A percentile compares a stretch with the other conserved stretches of the same genome.
Conservation (phyloP, 768 basidiomycete species). For the Lactarius trivialis region DNA sequence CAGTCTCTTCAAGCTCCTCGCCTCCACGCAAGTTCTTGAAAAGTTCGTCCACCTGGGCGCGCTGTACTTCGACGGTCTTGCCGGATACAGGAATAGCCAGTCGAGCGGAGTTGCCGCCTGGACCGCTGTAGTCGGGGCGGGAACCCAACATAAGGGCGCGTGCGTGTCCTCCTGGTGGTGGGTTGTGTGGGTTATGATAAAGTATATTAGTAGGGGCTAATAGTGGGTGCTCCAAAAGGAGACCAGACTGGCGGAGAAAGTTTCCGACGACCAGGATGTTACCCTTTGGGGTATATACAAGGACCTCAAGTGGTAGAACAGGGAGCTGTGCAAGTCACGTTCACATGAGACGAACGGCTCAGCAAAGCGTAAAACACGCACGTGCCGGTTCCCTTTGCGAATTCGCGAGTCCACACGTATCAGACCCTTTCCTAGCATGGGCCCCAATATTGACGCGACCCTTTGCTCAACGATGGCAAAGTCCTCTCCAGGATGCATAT, state of each 20-base stretch:
- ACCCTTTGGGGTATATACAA: conserved; percentile 91
- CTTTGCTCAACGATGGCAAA: conserved; percentile 87
- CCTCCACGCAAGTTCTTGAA: conserved; percentile 86
- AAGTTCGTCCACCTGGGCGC: conserved; percentile 89
- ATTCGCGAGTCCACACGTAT: conserved; percentile 77
- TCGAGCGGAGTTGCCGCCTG: conserved; percentile 35
- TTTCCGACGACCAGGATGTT: conserved; percentile 80
- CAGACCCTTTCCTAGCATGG: conserved; percentile 78
- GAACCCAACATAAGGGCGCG: conserved; percentile 37
- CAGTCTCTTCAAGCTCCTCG: conserved; percentile 79
- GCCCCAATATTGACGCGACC: conserved; percentile 69
- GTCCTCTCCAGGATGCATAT: conserved; percentile 50
- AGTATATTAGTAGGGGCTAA: conserved; percentile 50
- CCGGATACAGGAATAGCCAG: conserved; percentile 57
- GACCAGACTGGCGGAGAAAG: conserved; percentile 57
- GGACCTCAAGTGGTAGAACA: conserved; percentile 75
- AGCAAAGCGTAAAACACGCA: conserved; percentile 34
- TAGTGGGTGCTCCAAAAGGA: conserved; percentile 76
- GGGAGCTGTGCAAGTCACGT: conserved; percentile 48
- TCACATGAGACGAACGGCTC: conserved; percentile 21
- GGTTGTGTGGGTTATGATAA: conserved; percentile 88
- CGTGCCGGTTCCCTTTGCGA: conserved; percentile 54
- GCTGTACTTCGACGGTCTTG: conserved; percentile 85
- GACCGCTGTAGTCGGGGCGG: conserved; percentile 37
- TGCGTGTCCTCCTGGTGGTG: conserved; percentile 60